These are phyloP conservation scores for Ustilago vetiveriae DNA, from an alignment of 1,284 basidiomycete genomes.

Conservation along the genomic window DNA sequence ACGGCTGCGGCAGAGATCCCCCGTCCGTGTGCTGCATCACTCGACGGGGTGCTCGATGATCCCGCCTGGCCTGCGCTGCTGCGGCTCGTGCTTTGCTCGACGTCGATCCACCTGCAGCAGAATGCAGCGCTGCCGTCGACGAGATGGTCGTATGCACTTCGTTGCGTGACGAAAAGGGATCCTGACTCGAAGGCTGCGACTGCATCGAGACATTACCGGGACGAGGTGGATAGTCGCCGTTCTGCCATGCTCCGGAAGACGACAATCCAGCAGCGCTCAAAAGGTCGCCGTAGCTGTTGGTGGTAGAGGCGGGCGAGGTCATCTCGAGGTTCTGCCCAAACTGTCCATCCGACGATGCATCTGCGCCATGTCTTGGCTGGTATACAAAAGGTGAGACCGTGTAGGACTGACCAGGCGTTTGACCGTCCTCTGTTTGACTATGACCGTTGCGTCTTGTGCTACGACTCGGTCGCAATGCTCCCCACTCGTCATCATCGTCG, in stretches of 20 bases:
- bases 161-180: slow-evolving; percentile 12
- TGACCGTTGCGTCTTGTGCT: slow-evolving; percentile 6
- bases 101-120: slow-evolving; percentile 2
- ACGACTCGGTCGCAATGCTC: slow-evolving; percentile 5
- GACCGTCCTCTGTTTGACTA: slow-evolving; percentile 3
- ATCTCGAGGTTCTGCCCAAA: slow-evolving; percentile 34
- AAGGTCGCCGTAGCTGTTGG: slow-evolving; percentile 37
- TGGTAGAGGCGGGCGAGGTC: slow-evolving; percentile 26
- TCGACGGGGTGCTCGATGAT: slow-evolving; percentile 13
- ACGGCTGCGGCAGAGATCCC: slow-evolving; percentile 40
- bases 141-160: neutral
- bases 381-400: slow-evolving; percentile 51
- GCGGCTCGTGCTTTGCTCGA: slow-evolving; percentile 22
- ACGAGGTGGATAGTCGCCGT: slow-evolving; percentile 16
- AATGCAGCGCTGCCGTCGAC: slow-evolving; percentile 13
- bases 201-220: slow-evolving; percentile 15
- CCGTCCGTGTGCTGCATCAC: slow-evolving; percentile 48
- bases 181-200: slow-evolving; percentile 23
- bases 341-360: slow-evolving; percentile 5
- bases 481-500: slow-evolving; percentile 42
- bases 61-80: slow-evolving; percentile 19
- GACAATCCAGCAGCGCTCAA: slow-evolving; percentile 25
- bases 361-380: slow-evolving; percentile 18
- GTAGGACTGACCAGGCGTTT: slow-evolving; percentile 16
- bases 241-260: slow-evolving; percentile 9